phyloP scores from a whole-genome alignment of 192 early-diverging fungal species.

The Backusella sp. region DNA sequence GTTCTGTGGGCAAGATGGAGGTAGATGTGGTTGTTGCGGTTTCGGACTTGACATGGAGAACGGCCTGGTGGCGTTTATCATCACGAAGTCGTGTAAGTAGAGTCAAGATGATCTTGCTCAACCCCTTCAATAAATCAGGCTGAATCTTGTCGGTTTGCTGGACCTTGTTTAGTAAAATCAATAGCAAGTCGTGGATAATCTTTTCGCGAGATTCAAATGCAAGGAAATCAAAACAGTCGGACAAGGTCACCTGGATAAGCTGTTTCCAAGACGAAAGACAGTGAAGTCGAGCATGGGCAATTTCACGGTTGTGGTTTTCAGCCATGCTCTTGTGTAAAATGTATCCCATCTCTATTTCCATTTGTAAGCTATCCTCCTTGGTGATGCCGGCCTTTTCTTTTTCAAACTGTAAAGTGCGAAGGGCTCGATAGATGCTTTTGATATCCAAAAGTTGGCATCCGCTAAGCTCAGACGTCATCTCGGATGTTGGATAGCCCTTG shows the following conservation, averaged over 20 bases:
- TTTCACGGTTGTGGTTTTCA: slow-evolving; percentile 70
- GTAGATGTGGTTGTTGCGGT: not conserved
- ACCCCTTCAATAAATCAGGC: slow-evolving; percentile 46
- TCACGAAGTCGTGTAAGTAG: slow-evolving; percentile 55
- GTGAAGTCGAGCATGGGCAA: slow-evolving; percentile 64
- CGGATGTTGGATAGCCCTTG: not conserved
- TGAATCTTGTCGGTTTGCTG: slow-evolving; percentile 32
- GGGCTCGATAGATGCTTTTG: not conserved
- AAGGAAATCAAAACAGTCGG: slow-evolving; percentile 62
- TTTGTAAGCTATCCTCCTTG: not conserved
- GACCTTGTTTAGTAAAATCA: slow-evolving; percentile 61
- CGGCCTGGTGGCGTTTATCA: slow-evolving; percentile 52
- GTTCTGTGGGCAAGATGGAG: slow-evolving; percentile 23
- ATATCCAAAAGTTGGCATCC: slow-evolving; percentile 71
- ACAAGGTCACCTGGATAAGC: slow-evolving; percentile 71
- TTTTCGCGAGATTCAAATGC: slow-evolving; percentile 59
- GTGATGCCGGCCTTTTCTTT: not conserved
- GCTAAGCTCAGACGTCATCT: slow-evolving; percentile 35
- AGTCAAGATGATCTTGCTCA: slow-evolving; percentile 57
- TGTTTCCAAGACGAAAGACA: slow-evolving; percentile 82
- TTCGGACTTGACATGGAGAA: not conserved
- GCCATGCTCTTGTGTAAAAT: slow-evolving; percentile 68
- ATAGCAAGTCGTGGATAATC: slow-evolving; percentile 66
- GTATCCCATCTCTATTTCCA: slow-evolving; percentile 53
- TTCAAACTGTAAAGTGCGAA: not conserved